phyloP scores from a whole-genome alignment of 2,329 filamentous ascomycete species.

The Pseudomassariella vexata region DNA sequence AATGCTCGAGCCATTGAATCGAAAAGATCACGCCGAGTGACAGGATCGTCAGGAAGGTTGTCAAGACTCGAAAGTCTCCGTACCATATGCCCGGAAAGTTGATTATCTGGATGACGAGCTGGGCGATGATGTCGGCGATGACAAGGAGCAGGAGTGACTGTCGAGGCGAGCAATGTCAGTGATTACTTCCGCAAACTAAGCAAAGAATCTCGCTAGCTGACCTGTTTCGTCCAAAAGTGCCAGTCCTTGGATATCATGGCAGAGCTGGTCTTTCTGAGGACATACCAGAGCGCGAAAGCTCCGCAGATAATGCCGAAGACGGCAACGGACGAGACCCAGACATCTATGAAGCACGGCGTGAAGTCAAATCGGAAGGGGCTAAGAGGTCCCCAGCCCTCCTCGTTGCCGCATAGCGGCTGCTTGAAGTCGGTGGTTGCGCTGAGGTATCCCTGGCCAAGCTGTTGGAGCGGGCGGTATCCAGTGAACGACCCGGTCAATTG shows the following conservation, averaged over 20 bases:
- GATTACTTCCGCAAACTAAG: slow-evolving; percentile 7
- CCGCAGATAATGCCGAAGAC: slow-evolving; percentile 75
- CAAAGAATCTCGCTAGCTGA: slow-evolving; percentile 37
- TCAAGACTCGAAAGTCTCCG: slow-evolving; percentile 82
- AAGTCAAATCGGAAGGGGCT: slow-evolving; percentile 87
- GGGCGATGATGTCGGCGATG: slow-evolving; percentile 61
- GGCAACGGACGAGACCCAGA: slow-evolving; percentile 76
- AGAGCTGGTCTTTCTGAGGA: slow-evolving; percentile 63
- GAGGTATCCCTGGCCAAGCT: slow-evolving; percentile 57
- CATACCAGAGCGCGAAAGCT: slow-evolving; percentile 70
- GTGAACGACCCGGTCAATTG: slow-evolving; percentile 56
- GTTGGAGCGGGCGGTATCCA: slow-evolving; percentile 44
- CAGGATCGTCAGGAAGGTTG: slow-evolving; percentile 63
- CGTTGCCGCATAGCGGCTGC: slow-evolving; percentile 80
- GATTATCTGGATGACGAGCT: slow-evolving; percentile 71
- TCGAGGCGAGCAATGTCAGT: slow-evolving; percentile 3
- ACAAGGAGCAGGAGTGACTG: slow-evolving; percentile 60
- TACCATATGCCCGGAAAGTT: slow-evolving; percentile 65
- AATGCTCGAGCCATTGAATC: slow-evolving; percentile 83
- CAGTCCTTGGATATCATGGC: slow-evolving; percentile 71
- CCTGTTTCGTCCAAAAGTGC: slow-evolving; percentile 92
- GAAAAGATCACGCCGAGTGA: slow-evolving; percentile 71
- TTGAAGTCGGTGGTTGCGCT: slow-evolving; percentile 38
- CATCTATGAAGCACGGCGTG: slow-evolving; percentile 94
- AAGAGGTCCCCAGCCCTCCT: slow-evolving; percentile 92